These are phyloP conservation scores for Fusarium domesticum DNA, from an alignment of 2,329 filamentous ascomycete species.

Conservation along the genomic window DNA sequence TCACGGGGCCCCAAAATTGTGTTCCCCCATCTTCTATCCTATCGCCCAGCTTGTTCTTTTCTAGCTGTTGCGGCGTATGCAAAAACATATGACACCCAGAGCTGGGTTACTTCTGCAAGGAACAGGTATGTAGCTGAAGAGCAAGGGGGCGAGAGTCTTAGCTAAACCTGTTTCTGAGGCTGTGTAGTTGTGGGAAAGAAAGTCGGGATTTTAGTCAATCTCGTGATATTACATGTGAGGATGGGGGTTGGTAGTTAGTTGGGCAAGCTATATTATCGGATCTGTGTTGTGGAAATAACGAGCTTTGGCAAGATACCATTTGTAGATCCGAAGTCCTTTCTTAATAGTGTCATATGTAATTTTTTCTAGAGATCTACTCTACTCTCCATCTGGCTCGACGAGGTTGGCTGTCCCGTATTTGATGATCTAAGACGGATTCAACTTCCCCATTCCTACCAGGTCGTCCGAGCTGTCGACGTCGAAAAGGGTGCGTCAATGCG, in stretches of 20 bases:
- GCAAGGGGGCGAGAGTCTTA: neutral
- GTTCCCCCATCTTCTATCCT: neutral
- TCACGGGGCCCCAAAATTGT: conserved; percentile 14
- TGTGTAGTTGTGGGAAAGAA: neutral
- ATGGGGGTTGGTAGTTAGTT: no score
- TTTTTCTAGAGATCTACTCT: neutral
- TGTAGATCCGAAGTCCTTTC: no score
- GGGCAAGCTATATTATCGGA: no score
- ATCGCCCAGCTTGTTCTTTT: neutral
- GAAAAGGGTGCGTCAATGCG: neutral
- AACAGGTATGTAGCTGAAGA: neutral
- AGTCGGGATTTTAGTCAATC: neutral
- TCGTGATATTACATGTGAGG: no score
- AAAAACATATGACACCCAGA: neutral
- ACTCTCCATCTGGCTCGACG: neutral
- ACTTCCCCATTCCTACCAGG: neutral
- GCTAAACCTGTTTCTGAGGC: neutral
- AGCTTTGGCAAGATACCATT: no score
- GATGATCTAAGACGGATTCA: neutral
- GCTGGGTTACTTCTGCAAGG: neutral
- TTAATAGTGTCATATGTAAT: no score
- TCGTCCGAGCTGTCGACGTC: neutral
- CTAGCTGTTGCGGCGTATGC: no score
- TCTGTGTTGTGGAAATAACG: no score
- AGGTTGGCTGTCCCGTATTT: neutral